Evolutionary conservation across 2,329 filamentous ascomycete genomes (phyloP), one percentile per base, ranked within the genome.

Genomic region (Fusarium nelsonii): DNA sequence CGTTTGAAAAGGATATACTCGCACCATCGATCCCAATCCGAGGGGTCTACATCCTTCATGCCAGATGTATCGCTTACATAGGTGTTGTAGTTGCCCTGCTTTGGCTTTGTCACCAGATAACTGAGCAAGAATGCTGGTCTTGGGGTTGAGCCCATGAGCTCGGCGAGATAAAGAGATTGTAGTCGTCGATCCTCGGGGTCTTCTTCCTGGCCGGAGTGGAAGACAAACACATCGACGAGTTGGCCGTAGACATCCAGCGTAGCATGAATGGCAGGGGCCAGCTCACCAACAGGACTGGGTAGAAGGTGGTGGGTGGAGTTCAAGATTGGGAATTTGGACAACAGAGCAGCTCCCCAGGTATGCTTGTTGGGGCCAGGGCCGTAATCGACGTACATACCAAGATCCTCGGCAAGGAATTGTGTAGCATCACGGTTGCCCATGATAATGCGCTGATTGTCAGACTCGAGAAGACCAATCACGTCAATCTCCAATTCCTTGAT

Each of bases 341-440:
- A 86, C 44, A 99, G 85, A 23, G 94, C 96, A 11, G 91, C 89
- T 52, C 96, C 96, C 96, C 96, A 99, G 0, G 96, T 99, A 82
- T 99, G 96, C 83, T 98, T 99, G 86, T 99, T 97, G 8, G 96
- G 96, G 3, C 96, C 96, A 32, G 96, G 96, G 57, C 96, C 96
- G 75, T 94, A 97, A 82, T 99, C 96, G 50, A 97, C 94, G 76
- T 97, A 99, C 96, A 99, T 99, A 73, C 96, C 96, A 12, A 99
- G 87, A 71, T 99, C 94, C 78, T 98, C 95, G 20, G 96, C 94
- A 10, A 99, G 87, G 81, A 93, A 97, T 78, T 98, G 96, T 2
- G 96, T 97, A 10, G 93, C 92, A 78, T 99, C 96, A 71, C 96
- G 92, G 82, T 98, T 99, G 75, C 96, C 96, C 96, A 98, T 99